Evolutionary conservation across 1,284 basidiomycete genomes (phyloP), one percentile per base, ranked within the genome.

Genomic region (Moesziomyces sp.): DNA sequence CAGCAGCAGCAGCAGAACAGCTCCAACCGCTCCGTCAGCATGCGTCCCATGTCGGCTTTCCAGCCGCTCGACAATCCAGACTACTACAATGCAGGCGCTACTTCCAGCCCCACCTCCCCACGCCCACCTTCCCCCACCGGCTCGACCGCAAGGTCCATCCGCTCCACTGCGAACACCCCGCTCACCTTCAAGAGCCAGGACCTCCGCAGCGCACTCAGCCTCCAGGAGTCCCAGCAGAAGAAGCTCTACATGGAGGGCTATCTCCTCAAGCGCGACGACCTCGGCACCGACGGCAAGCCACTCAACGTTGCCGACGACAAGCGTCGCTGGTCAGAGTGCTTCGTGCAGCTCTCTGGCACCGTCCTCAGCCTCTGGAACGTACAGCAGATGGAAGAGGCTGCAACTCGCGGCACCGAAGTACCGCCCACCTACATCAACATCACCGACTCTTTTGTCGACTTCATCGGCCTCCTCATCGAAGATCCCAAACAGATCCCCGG

Each of bases 311-410:
- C 61, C 19, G 80, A 83, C 51, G 72, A 70, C 7, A 78, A 77
- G 58, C 63, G 67, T 26, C 52, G 69, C 8, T 83, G 82, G 82
- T 65, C 76, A 52, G 72, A 83, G 46, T 83, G 82, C 71, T 83
- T 96, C 10, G 92, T 92, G 1, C 94, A 97, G 85, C 87, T 97
- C 28, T 92, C 92, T 46, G 94, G 94, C 6, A 97, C 94, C 9
- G 94, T 93, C 9, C 88, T 97, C 58, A 95, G 93, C 77, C 87
- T 93, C 45, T 94, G 93, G 93, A 91, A 92, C 83, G 94, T 94
- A 89, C 88, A 88, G 77, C 88, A 91, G 73, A 90, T 94, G 61
- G 89, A 92, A 68, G 89, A 91, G 84, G 93, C 93, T 5, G 93
- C 89, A 75, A 89, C 88, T 77, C 87, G 90, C 74, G 93, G 92